phyloP scores from a whole-genome alignment of 2,329 filamentous ascomycete species.

The Nothophoma quercina region DNA sequence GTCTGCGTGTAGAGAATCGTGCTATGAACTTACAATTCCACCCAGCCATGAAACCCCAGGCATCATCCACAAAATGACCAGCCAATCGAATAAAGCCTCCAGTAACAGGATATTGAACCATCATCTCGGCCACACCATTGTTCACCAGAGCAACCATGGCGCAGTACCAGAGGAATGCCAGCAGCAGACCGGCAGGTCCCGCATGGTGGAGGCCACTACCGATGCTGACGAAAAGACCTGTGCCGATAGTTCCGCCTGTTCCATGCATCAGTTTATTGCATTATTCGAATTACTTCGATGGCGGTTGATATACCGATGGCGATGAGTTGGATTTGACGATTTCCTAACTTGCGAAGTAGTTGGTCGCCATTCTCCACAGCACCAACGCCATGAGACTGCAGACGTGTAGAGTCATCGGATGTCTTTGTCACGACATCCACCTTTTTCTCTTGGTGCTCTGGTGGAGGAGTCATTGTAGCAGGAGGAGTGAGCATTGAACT shows the following conservation, averaged over 20 bases:
- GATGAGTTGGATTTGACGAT: conserved; percentile 44
- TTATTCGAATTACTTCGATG: too few relatives aligned
- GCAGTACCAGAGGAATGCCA: conserved; percentile 64
- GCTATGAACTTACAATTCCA: too few relatives aligned
- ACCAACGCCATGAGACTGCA: too few relatives aligned
- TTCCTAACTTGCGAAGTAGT: conserved; percentile 54
- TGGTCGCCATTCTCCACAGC: conserved; percentile 31
- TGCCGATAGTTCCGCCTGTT: conserved; percentile 43
- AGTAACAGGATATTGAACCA: conserved; percentile 65
- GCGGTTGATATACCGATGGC: too few relatives aligned
- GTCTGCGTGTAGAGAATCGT: too few relatives aligned
- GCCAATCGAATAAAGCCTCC: conserved; percentile 69
- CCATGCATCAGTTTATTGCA: too few relatives aligned
- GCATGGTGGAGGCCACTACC: conserved; percentile 59
- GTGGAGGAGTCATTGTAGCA: too few relatives aligned
- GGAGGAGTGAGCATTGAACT: too few relatives aligned
- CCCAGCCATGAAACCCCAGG: conserved; percentile 62
- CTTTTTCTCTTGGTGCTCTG: too few relatives aligned
- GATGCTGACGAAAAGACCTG: conserved; percentile 65
- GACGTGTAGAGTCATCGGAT: too few relatives aligned
- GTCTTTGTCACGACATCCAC: too few relatives aligned
- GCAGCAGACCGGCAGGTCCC: conserved; percentile 60
- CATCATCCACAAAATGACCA: conserved; percentile 65
- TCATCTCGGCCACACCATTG: conserved; percentile 70
- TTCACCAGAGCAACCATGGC: conserved; percentile 65